Conservation (phyloP, 2,329 filamentous ascomycete species). For the Alternaria novae-zelandiae region DNA sequence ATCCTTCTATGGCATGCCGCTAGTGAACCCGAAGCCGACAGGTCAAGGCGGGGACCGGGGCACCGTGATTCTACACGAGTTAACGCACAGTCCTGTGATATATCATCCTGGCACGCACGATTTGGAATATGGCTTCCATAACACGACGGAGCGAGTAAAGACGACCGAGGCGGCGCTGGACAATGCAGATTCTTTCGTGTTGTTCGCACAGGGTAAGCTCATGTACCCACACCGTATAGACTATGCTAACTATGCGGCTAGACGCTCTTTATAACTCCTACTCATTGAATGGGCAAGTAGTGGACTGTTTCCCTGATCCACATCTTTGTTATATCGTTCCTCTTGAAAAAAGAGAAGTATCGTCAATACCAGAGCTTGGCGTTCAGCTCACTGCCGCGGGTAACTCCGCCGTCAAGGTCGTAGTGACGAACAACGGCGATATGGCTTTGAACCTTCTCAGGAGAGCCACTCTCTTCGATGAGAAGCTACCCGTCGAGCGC, state of each 20-base stretch:
- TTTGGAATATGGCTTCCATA: background rate
- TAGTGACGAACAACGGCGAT: constrained; percentile 61
- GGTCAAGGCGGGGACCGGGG: background rate
- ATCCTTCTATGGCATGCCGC: background rate
- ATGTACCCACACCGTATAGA: background rate
- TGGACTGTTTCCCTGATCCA: background rate
- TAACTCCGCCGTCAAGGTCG: constrained; percentile 62
- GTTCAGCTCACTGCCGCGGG: constrained; percentile 56
- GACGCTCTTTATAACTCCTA: background rate
- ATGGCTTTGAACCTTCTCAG: constrained; percentile 60
- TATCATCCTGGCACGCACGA: background rate
- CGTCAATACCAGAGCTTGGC: constrained; percentile 15
- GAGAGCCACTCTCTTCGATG: constrained; percentile 62
- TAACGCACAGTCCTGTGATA: background rate
- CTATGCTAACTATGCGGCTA: background rate
- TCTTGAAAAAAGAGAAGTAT: background rate
- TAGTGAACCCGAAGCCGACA: background rate
- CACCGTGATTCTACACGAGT: background rate
- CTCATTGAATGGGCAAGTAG: background rate
- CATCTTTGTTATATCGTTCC: too few relatives aligned
- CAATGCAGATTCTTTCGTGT: background rate
- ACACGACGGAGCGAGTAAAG: background rate
- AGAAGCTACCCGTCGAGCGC: constrained; percentile 59
- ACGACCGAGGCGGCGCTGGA: background rate
- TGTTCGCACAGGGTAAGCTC: background rate